Evolutionary conservation across 1,284 basidiomycete genomes (phyloP), one percentile per base, ranked within the genome.

Genomic region (Phylloboletellus chloephorus): DNA sequence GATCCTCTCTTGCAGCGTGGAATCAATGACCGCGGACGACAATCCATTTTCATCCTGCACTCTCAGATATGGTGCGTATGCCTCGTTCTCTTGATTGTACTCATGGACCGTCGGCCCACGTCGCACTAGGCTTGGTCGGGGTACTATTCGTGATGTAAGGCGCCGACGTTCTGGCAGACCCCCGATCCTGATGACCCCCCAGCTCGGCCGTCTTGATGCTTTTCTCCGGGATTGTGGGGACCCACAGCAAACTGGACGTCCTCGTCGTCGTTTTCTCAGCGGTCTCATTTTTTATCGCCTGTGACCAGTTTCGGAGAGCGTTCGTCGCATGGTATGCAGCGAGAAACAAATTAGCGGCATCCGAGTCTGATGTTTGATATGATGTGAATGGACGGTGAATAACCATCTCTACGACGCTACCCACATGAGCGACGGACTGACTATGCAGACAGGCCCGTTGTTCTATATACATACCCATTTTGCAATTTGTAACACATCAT

Each of bases 271-370:
- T 55, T 22, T 44, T 48, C 41, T 39, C 54, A 6, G 42, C 15
- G 3, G 38, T 58, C 29, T 41, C 52, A 6, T 35, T 55, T 31
- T 24, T 50, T 35, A 36, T 59, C 3, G 41, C 57, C 7, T 55
- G 50, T 8, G 52, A 57, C 30, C 54, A 60, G 33, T 56, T 59
- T 26, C 25, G 44, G 36, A 55, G 54, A 26, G 57, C 46, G 4
- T 43, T 57, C 33, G 1, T 56, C 10, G 16, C 20, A 17, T 60
- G 53, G 53, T 8, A 35, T 22, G 38, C 34, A 17, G 23, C 24
- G 29, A 55, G 34, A 31, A 31, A 34, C 26, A 56, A 55, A 43
- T 13, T 26, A 3, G 26, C 10, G 6, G 30, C 33, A 33, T 13
- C 34, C 9, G 37, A 45, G 23, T 22, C 52, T 7, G 12, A 17